Evolutionary conservation across 140 eudicot species (phyloP), one percentile per base, ranked within the genome.

Genomic region (Oenanthe javanica): DNA sequence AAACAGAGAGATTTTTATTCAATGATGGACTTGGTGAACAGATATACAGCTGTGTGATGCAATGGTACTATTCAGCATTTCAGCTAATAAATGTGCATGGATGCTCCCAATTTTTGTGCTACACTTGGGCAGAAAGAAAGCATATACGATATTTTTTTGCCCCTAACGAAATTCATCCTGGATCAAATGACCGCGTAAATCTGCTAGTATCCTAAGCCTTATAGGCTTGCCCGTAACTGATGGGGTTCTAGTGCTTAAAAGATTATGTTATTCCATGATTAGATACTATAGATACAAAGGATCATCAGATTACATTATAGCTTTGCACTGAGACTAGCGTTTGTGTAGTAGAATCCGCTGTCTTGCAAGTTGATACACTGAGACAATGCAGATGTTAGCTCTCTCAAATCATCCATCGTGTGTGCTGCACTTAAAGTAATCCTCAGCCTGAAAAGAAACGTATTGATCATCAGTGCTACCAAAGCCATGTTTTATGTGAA

Each of bases 341-440:
- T 82, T 79, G 93, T 67, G 84, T 79, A 84, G 70, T 77, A 67
- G 77, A 84, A 76, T 47, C 87, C 83, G 0, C 88, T 85, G 76
- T 92, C 92, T 76, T 83, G 86, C 75, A 90, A 84, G 82, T 91
- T 86, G 66, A 95, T 81, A 85, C 96, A 93, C 79, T 89, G 87
- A 45, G 97, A 88, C 74, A 92, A 81, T 27, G 97, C 98, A 67
- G 77, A 80, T 78, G 89, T 89, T 63, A 94, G 92, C 80, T 88
- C 88, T 86, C 81, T 87, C 83, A 94, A 81, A 87, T 94, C 97
- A 36, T 83, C 91, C 79, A 38, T 80, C 38, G 99, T 92, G 87
- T 95, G 99, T 40, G 90, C 97, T 42, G 97, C 96, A 31, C 96
- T 93, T 45, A 95, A 87, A 43, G 97, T 89, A 75, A 95, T 83